Evolutionary conservation across 2,329 filamentous ascomycete species (phyloP), one percentile per base, ranked within the genome.

Genomic region (Scopulariopsis brevicaulis): DNA sequence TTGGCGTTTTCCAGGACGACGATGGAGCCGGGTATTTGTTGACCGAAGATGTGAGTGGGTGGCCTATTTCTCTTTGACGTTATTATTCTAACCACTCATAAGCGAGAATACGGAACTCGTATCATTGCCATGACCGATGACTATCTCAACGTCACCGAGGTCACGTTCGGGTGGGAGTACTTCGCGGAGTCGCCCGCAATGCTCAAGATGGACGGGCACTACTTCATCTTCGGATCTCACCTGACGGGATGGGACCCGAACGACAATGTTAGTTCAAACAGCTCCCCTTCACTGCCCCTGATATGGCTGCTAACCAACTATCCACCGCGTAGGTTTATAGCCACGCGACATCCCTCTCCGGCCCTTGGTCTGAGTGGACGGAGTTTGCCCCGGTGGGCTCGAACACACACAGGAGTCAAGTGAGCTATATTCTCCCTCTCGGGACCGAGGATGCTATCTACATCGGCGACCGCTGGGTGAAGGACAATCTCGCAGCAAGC

Each of bases 381-480:
- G 77, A 76, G 1, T 86, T 87, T 56, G 83, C 80, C 0, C 76
- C 80, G 22, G 64, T 69, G 0, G 83, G 82, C 0, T 74, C 77
- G 11, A 76, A 71, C 37, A 87, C 85, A 0, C 86, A 82, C 63
- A 69, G 70, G 15, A 82, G 78, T 1, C 84, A 89, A 64, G 84
- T 82, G 0, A 81, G 74, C 40, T 86, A 76, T 62, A 74, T 87
- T 24, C 74, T 86, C 1, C 71, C 74, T 0, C 61, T 73, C 3
- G 67, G 71, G 53, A 64, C 65, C 43, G 62, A 64, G 43, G 68
- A 69, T 15, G 73, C 74, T 54, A 76, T 85, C 61, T 88, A 87
- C 68, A 79, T 86, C 69, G 85, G 85, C 22, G 85, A 89, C 68
- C 79, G 85, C 24, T 88, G 85, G 85, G 68, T 80, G 0, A 77